Base-by-base conservation (phyloP, 2,329 filamentous ascomycete species). In the Fusarium succisae region DNA sequence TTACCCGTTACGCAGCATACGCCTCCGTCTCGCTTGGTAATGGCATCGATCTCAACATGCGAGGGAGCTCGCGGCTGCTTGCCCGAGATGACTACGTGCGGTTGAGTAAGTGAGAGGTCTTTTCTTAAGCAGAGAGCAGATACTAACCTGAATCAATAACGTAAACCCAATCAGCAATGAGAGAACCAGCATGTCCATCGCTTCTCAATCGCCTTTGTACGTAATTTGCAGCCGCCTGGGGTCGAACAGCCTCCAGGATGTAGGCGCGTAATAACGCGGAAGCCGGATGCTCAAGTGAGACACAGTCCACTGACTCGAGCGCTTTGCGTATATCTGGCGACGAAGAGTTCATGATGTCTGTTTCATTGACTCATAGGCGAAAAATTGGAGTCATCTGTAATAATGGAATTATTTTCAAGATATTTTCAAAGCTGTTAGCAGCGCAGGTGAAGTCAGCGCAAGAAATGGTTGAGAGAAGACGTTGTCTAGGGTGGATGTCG, bases 241-340 rank as follows among this genome's bases (percentile, higher is more conserved):
- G 24, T 15, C 7, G 45, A 0, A 14, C 26, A 0, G 57, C 35
- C 2, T 39, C 45, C 0, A 39, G 45, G 0, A 60, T 32, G 12
- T 26, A 60, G 0, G 20, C 17, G 26, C 24, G 22, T 20, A 41
- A 3, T 0, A 60, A 1, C 0, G 26, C 35, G 0, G 45, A 14
- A 8, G 32, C 35, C 4, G 57, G 57, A 22, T 53, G 35, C 3
- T 37, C 3, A 22, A 54, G 22, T 8, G 6, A 1, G 4, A 24
- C 7, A 7, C 17, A 2, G 5, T 53, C 45, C 2, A 60, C 20
- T 5, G 4, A 2, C 1, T 39, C 12, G 1, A 53, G 51, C 2
- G 9, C 17, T 4, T 53, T 39, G 22, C 22, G 9, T 6, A 53
- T 1, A 7, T 39, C 44, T 39, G 8, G 24, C 7, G 22, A 39